Conservation (phyloP, 192 early-diverging fungal genomes). For the Fimicolochytrium jonesii region DNA sequence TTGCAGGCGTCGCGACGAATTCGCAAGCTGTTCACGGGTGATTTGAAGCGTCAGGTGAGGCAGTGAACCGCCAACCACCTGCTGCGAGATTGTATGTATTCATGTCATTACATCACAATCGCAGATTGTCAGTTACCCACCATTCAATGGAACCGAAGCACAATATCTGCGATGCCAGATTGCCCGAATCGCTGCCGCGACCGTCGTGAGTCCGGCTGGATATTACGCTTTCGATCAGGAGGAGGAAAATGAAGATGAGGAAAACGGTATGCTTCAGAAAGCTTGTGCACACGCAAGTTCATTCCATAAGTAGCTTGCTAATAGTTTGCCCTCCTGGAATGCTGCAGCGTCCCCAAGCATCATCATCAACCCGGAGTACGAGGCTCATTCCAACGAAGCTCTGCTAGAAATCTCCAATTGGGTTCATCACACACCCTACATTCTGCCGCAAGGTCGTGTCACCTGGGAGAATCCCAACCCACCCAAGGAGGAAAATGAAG, state of each 20-base stretch:
- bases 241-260: constrained; percentile 46
- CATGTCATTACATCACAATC: not conserved
- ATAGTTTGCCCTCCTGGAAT: not conserved
- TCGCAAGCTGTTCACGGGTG: constrained; percentile 53
- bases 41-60: constrained; percentile 45
- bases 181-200: constrained; percentile 53
- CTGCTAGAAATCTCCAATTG: constrained; percentile 47
- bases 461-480: constrained; percentile 55
- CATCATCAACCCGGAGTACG: constrained; percentile 59
- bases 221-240: constrained; percentile 63
- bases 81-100: not conserved
- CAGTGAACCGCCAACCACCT: not conserved
- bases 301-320: no score
- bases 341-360: constrained; percentile 38
- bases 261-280: no score
- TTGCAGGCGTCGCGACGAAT: constrained; percentile 47
- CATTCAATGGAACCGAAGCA: constrained; percentile 53
- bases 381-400: constrained; percentile 43
- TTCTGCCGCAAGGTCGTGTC: constrained; percentile 54
- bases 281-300: not conserved
- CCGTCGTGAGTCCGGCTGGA: constrained; percentile 51
- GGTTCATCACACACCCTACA: constrained; percentile 62
- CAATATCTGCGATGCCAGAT: constrained; percentile 62
- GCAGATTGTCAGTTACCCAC: constrained; percentile 51
- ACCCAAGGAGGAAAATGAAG: constrained; percentile 32